phyloP scores from a whole-genome alignment of 2,329 filamentous ascomycete genomes.

The Aschersonia sp. region DNA sequence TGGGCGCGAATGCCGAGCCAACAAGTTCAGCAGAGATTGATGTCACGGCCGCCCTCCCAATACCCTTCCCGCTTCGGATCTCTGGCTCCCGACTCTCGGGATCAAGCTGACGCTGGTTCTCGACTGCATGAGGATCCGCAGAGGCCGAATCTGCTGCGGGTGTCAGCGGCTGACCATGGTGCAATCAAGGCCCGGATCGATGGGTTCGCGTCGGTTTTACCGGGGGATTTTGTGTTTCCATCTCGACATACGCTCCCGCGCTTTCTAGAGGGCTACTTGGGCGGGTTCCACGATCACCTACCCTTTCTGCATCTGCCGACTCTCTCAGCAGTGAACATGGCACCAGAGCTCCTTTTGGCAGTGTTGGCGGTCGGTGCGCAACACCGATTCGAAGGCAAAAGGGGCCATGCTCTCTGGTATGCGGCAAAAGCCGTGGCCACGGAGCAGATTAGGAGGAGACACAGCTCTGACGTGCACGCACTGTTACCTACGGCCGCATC shows the following conservation, averaged over 20 bases:
- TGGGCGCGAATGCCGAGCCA: conserved; percentile 30
- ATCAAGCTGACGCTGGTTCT: conserved; percentile 13
- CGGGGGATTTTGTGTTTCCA: conserved; percentile 50
- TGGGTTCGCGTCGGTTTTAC: conserved; percentile 45
- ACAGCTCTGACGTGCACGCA: conserved; percentile 41
- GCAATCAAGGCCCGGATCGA: conserved; percentile 43
- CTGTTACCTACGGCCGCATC: conserved; percentile 40
- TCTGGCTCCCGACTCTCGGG: conserved; percentile 36
- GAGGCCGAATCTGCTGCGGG: conserved; percentile 25
- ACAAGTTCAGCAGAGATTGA: conserved; percentile 20
- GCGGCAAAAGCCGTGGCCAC: conserved; percentile 41
- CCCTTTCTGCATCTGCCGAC: conserved; percentile 54
- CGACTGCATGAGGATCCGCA: conserved; percentile 16
- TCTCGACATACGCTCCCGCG: conserved; percentile 53
- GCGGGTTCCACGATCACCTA: conserved; percentile 45
- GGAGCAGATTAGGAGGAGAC: conserved; percentile 42
- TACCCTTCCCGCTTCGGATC: conserved; percentile 41
- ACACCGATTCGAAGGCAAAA: conserved; percentile 46
- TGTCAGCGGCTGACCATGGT: conserved; percentile 38
- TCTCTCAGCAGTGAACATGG: conserved; percentile 45
- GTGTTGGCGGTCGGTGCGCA: conserved; percentile 54
- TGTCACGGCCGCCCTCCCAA: conserved; percentile 33
- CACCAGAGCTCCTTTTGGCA: conserved; percentile 52
- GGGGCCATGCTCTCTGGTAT: conserved; percentile 46
- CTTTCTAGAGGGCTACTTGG: conserved; percentile 56